Evolutionary conservation across 1,284 basidiomycete species (phyloP).

Genomic region (Puccinia coronata): DNA sequence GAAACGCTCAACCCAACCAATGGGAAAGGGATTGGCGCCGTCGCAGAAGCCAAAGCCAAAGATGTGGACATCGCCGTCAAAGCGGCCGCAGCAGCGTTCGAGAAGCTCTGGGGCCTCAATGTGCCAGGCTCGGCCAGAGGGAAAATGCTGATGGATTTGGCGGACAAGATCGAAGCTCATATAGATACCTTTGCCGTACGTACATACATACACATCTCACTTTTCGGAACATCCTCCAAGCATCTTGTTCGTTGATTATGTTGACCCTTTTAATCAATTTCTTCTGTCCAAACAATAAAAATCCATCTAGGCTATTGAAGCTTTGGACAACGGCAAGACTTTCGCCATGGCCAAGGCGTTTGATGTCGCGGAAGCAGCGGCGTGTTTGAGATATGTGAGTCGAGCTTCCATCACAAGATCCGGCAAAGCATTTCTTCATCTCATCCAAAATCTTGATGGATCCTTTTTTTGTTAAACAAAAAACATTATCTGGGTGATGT

Average conservation of each 20-base stretch:
- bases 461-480: not conserved
- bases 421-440: too few relatives aligned
- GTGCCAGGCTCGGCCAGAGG: constrained; percentile 69
- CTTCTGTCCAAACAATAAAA: not conserved
- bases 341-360: constrained; percentile 71
- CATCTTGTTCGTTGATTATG: too few relatives aligned
- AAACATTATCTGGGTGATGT: not conserved
- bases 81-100: constrained; percentile 75
- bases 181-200: constrained; percentile 66
- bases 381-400: constrained; percentile 58
- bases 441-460: too few relatives aligned
- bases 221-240: too few relatives aligned
- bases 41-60: constrained; percentile 69
- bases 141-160: constrained; percentile 73
- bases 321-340: constrained; percentile 76
- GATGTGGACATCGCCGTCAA: constrained; percentile 77
- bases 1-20: constrained; percentile 76
- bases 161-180: constrained; percentile 71
- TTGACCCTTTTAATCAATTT: constrained; percentile 61
- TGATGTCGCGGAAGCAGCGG: constrained; percentile 72
- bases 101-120: constrained; percentile 76
- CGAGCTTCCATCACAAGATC: not conserved
- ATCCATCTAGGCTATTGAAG: constrained; percentile 54
- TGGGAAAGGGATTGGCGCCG: constrained; percentile 69
- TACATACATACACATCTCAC: not conserved